A percentile compares a stretch with the other conserved stretches of the same genome.
Evolutionary conservation across 2,329 filamentous ascomycete species (phyloP).

Genomic region (Sporothrix inflata): DNA sequence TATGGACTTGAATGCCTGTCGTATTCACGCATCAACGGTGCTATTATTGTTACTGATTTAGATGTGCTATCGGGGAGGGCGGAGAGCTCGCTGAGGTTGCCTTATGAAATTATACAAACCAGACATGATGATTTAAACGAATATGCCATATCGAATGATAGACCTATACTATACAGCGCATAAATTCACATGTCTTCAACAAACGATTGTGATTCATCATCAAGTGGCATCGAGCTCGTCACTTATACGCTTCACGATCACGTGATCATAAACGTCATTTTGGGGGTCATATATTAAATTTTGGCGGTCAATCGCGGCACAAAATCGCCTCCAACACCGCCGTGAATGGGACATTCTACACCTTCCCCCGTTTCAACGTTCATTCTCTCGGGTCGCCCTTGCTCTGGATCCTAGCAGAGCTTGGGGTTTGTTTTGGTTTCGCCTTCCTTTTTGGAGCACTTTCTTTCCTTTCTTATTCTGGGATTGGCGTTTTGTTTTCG

Average conservation of each 20-base stretch:
- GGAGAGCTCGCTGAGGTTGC: neutral
- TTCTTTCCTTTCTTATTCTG: neutral
- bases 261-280: conserved; percentile 10
- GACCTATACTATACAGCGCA: neutral
- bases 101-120: neutral
- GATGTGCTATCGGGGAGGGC: neutral
- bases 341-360: neutral
- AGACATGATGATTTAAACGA: neutral
- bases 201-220: neutral
- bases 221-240: neutral
- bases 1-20: neutral
- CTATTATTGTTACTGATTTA: neutral
- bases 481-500: neutral
- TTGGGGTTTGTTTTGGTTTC: neutral
- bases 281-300: neutral
- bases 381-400: neutral
- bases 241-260: neutral
- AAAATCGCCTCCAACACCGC: neutral
- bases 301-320: conserved; percentile 19
- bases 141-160: neutral
- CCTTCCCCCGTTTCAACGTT: neutral
- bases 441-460: too few species aligned
- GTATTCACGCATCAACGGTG: neutral
- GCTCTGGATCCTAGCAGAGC: neutral
- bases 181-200: neutral